A percentile compares a stretch with the other conserved stretches of the same genome.
phyloP scores from a whole-genome alignment of 345 rosid species.

The Populus davidiana region DNA sequence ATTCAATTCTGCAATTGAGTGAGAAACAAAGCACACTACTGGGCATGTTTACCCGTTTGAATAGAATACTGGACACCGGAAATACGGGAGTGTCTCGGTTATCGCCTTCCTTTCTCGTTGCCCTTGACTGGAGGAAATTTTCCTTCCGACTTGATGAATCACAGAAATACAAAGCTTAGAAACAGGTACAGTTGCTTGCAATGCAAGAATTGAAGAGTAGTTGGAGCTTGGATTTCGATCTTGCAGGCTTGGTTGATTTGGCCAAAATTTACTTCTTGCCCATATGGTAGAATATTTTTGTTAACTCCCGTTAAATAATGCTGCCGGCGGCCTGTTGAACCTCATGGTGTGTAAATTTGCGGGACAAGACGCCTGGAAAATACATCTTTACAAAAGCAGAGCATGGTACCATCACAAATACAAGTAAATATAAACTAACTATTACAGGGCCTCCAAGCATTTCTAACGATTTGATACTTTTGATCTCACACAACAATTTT shows the following conservation, averaged over 20 bases:
- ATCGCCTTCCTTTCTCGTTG: not conserved
- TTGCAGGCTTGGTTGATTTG: not conserved
- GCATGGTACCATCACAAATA: not conserved
- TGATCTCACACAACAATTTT: not conserved
- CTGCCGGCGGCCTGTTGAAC: not conserved
- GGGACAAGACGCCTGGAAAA: not conserved
- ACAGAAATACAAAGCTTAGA: not conserved
- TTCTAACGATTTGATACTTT: not conserved
- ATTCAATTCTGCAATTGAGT: no score
- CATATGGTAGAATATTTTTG: not conserved
- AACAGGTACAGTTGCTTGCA: not conserved
- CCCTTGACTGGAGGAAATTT: not conserved
- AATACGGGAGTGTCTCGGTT: not conserved
- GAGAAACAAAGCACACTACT: no score
- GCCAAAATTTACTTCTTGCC: not conserved
- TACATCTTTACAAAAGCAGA: not conserved
- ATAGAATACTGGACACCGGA: not conserved
- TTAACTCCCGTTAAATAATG: not conserved
- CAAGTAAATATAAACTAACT: not conserved
- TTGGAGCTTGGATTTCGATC: not conserved
- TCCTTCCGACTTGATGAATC: not conserved
- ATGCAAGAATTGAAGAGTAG: not conserved
- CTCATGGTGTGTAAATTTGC: not conserved
- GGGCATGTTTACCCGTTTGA: not conserved
- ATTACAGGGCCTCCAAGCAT: conserved; percentile 3